Percentiles rank a stretch among this genome's conserved stretches.
Evolutionary conservation across 2,329 filamentous ascomycete genomes (phyloP).

Genomic region (Allantophomopsis lycopodina): DNA sequence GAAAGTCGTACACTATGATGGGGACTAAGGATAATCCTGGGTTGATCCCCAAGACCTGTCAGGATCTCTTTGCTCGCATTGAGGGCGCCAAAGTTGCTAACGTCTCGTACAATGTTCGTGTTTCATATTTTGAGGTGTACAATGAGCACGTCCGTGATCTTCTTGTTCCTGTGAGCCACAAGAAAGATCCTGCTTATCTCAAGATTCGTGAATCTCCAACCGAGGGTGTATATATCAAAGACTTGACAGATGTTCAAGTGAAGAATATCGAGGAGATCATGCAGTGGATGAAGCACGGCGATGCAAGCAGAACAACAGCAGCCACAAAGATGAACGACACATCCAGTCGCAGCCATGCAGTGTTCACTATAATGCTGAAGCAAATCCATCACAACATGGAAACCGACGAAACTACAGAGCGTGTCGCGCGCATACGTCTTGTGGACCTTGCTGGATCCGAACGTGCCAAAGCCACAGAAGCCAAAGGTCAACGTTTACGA

Average conservation of each 20-base stretch:
- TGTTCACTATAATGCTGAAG: conserved; percentile 96
- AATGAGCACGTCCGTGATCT: conserved; percentile 97
- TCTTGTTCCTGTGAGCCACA: conserved; percentile 57
- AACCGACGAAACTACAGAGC: conserved; percentile 95
- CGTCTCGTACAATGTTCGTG: conserved; percentile 91
- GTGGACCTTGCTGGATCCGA: conserved; percentile 94
- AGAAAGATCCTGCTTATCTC: conserved; percentile 75
- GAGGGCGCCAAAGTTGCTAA: conserved; percentile 74
- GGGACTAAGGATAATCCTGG: conserved; percentile 74
- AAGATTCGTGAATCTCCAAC: conserved; percentile 94
- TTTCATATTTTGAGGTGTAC: conserved; percentile 98
- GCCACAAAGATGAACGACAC: conserved; percentile 99
- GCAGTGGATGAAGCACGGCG: conserved; percentile 80
- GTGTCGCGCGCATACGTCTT: conserved; percentile 82
- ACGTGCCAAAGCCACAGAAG: conserved; percentile 88
- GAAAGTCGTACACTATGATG: conserved; percentile 99
- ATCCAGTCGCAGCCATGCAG: conserved; percentile 87
- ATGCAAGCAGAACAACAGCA: conserved; percentile 75
- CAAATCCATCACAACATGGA: conserved; percentile 96
- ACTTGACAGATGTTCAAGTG: conserved; percentile 85
- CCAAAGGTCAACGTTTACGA: conserved; percentile 76
- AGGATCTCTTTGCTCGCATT: conserved; percentile 91
- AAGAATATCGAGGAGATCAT: conserved; percentile 78
- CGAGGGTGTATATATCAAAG: conserved; percentile 94
- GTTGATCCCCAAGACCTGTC: conserved; percentile 86